Percentiles rank a stretch among this genome's conserved stretches.
Evolutionary conservation across 768 basidiomycete species (phyloP).

Genomic region (Termitomyces sp.): DNA sequence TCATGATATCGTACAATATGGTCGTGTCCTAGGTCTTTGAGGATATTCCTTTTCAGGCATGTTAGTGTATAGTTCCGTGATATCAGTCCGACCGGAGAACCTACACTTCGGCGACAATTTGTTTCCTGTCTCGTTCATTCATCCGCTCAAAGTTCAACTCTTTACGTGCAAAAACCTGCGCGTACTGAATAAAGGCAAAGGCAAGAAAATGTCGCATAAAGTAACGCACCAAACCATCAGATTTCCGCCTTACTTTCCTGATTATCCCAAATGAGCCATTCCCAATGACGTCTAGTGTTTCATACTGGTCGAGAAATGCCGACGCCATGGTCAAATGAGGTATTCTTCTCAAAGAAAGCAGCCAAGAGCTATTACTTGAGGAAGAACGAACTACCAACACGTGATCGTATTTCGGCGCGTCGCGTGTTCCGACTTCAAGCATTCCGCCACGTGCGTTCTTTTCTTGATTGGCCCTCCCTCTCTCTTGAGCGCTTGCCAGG

Average conservation of each 20-base stretch:
- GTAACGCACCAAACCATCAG: constrained; percentile 70
- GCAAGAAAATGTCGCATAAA: constrained; percentile 1
- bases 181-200: background rate
- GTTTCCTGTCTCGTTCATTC: constrained; percentile 93
- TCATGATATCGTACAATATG: constrained; percentile 97
- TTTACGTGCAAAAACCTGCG: constrained; percentile 80
- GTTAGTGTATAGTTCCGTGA: background rate
- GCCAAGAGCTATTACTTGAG: background rate
- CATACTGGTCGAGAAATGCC: constrained; percentile 73
- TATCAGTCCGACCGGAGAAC: constrained; percentile 24
- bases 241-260: constrained; percentile 83
- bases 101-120: constrained; percentile 97
- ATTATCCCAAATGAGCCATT: constrained; percentile 98
- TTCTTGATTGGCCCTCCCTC: no score
- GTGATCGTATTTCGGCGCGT: constrained; percentile 10
- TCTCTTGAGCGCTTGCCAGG: no score
- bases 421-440: background rate
- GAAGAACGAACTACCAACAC: constrained; percentile 5
- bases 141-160: constrained; percentile 98
- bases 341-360: background rate
- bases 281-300: constrained; percentile 87
- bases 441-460: background rate
- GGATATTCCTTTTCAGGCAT: constrained; percentile 66
- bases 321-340: constrained; percentile 9
- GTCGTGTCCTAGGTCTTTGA: constrained; percentile 92